A percentile compares a stretch with the other conserved stretches of the same genome.
phyloP scores from a whole-genome alignment of 176 grass and related monocot genomes.

The Poa annua region DNA sequence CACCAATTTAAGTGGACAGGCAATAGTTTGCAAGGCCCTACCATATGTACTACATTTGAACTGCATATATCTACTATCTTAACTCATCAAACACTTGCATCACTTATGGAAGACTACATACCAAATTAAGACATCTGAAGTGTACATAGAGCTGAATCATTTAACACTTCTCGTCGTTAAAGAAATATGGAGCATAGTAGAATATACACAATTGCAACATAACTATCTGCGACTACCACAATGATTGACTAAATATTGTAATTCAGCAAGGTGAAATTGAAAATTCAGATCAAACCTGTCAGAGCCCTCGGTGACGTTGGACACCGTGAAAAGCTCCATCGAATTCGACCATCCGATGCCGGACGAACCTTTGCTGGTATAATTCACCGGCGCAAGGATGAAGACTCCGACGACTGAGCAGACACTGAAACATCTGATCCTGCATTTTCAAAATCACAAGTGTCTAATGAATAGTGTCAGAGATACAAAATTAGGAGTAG shows the following conservation, averaged over 20 bases:
- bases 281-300: conserved; percentile 52
- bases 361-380: conserved; percentile 45
- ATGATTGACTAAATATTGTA: neutral
- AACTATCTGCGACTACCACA: neutral
- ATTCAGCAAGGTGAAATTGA: neutral
- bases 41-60: neutral
- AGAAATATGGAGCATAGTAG: neutral
- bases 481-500: too few species aligned
- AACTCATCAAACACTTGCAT: neutral
- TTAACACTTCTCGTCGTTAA: neutral
- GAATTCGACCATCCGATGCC: conserved; percentile 50
- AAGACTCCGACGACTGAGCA: conserved; percentile 72
- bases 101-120: neutral
- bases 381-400: conserved; percentile 76
- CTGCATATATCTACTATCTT: neutral
- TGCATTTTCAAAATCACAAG: conserved; percentile 28
- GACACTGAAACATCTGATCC: conserved; percentile 76
- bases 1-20: neutral
- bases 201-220: too few species aligned
- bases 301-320: conserved; percentile 64
- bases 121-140: neutral
- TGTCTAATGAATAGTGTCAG: too few species aligned
- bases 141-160: neutral
- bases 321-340: conserved; percentile 81
- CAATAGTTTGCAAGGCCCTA: neutral